Evolutionary conservation across 2,329 filamentous ascomycete genomes (phyloP).

Genomic region (Arthrobotrys entomopaga): DNA sequence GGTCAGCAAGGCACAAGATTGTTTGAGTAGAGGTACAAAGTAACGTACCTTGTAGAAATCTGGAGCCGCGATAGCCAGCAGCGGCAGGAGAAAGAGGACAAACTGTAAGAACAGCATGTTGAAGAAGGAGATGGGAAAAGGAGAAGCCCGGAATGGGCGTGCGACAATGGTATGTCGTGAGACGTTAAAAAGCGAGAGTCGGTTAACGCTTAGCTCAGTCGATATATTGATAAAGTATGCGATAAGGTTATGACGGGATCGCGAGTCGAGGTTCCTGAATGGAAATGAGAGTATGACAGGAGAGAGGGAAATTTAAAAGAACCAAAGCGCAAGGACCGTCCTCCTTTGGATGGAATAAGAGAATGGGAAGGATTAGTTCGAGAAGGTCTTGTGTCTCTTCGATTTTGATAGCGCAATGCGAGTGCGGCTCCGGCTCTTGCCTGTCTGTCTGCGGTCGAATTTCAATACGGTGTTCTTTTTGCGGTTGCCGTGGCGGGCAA

Average conservation of each 20-base stretch:
- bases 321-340: constrained; percentile 27
- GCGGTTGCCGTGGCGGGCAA: background rate
- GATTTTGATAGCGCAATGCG: constrained; percentile 8
- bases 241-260: background rate
- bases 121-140: constrained; percentile 2
- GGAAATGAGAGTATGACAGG: background rate
- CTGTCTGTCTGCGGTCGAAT: background rate
- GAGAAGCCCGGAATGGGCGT: constrained; percentile 31
- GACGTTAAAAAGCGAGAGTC: background rate
- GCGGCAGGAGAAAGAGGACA: constrained; percentile 33
- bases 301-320: background rate
- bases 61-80: constrained; percentile 30
- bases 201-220: no score
- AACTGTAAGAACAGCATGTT: constrained; percentile 44
- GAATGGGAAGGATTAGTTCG: background rate
- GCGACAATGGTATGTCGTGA: constrained; percentile 6
- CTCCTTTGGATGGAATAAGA: constrained; percentile 3
- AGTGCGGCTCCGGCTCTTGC: background rate
- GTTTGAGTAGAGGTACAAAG: background rate
- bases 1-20: background rate
- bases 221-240: constrained; percentile 1
- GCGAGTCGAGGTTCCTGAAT: background rate
- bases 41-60: constrained; percentile 48
- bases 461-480: background rate
- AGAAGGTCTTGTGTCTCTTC: background rate